These are phyloP conservation scores for Backusella psychrophila DNA, from an alignment of 192 early-diverging fungal genomes.

Conservation along the genomic window DNA sequence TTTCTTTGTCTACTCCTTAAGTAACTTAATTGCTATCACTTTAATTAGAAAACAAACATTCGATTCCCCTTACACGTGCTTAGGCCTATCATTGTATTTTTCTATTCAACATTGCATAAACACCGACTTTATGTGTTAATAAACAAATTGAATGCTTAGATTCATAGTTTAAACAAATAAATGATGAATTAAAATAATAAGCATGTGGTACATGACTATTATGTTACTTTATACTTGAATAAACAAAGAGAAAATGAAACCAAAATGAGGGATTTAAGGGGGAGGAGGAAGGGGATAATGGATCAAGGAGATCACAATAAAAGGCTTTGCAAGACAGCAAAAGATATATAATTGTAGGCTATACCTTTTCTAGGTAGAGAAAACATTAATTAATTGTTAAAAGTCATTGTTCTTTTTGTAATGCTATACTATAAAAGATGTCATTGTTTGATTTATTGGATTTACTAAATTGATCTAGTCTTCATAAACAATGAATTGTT, in stretches of 20 bases:
- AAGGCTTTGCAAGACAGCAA: background rate
- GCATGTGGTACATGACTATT: background rate
- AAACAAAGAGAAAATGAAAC: background rate
- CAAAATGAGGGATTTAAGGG: background rate
- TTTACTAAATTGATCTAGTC: background rate
- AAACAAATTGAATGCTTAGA: background rate
- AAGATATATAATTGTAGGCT: background rate
- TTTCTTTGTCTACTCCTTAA: background rate
- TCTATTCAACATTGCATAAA: background rate
- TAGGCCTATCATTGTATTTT: background rate
- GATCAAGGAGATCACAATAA: background rate
- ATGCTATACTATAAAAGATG: background rate
- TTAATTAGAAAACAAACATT: constrained; percentile 5
- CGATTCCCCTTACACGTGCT: background rate
- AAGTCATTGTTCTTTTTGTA: background rate
- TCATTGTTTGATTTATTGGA: background rate
- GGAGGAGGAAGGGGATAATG: background rate
- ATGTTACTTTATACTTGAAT: background rate
- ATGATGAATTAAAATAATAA: background rate
- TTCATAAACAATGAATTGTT: too few species aligned
- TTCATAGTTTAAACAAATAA: background rate
- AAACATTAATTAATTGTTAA: background rate
- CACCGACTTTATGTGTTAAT: background rate
- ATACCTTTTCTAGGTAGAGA: background rate
- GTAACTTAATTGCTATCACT: constrained; percentile 4